These are phyloP conservation scores for Suhomyces coccinellae DNA, from an alignment of 1,139 yeast species.

Conservation along the genomic window DNA sequence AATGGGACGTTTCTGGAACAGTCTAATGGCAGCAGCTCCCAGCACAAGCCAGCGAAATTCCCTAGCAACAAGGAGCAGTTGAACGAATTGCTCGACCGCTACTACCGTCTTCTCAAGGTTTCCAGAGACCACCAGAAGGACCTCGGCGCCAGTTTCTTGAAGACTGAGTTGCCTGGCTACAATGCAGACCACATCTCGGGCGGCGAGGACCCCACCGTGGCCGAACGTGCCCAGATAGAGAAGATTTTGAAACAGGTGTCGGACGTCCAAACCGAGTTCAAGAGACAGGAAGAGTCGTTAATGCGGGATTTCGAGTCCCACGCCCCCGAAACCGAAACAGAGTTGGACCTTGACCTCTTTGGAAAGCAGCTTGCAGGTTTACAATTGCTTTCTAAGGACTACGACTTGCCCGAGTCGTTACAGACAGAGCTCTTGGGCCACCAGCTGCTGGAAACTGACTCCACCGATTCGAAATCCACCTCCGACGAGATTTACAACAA, in stretches of 20 bases:
- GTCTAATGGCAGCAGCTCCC: constrained; percentile 5
- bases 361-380: constrained; percentile 72
- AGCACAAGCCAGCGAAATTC: constrained; percentile 5
- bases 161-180: constrained; percentile 7
- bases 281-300: constrained; percentile 27
- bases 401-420: constrained; percentile 64
- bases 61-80: constrained; percentile 37
- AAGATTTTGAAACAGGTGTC: constrained; percentile 32
- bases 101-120: constrained; percentile 28
- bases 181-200: constrained; percentile 4
- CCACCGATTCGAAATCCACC: not conserved
- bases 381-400: constrained; percentile 72
- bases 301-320: constrained; percentile 16
- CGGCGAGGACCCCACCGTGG: constrained; percentile 8
- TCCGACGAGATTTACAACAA: constrained; percentile 8
- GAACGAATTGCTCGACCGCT: constrained; percentile 32
- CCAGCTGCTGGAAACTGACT: constrained; percentile 4
- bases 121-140: constrained; percentile 21
- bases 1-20: constrained; percentile 3
- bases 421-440: constrained; percentile 22
- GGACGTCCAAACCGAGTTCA: constrained; percentile 28
- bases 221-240: constrained; percentile 33
- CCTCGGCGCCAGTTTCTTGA: constrained; percentile 8
- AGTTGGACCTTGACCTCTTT: constrained; percentile 52
- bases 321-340: constrained; percentile 2